A percentile compares a stretch with the other conserved stretches of the same genome.
These are phyloP conservation scores for Aureobasidium leucospermi DNA, from an alignment of 2,329 filamentous ascomycete species.

Conservation along the genomic window DNA sequence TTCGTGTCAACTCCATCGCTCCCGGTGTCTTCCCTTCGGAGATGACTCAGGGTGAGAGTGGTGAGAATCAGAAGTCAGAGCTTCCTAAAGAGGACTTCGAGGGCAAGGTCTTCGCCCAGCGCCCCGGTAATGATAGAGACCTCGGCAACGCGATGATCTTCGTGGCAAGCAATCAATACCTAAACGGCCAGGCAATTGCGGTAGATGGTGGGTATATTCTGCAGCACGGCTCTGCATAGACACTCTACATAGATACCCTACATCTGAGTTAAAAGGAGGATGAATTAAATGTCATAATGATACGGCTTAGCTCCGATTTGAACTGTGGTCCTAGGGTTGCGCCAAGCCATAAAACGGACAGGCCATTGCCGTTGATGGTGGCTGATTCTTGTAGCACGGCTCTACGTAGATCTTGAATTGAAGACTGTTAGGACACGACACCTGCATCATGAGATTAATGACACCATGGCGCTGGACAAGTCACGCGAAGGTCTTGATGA, in stretches of 20 bases:
- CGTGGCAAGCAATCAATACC: no score
- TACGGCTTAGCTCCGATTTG: no score
- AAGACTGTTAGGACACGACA: neutral
- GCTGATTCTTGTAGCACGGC: no score
- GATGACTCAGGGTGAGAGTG: conserved; percentile 48
- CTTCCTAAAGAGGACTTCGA: conserved; percentile 45
- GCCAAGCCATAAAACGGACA: no score
- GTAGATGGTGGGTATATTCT: conserved; percentile 49
- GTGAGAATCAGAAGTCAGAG: conserved; percentile 47
- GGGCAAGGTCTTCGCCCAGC: conserved; percentile 40
- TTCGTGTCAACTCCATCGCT: conserved; percentile 51
- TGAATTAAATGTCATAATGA: no score
- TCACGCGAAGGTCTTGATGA: neutral
- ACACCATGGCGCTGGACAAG: neutral
- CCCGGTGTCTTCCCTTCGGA: conserved; percentile 52
- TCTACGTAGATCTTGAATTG: no score
- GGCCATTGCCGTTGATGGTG: no score
- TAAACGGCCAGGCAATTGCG: no score
- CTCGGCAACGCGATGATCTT: conserved; percentile 53
- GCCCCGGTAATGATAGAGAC: conserved; percentile 52
- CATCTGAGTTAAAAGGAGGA: neutral
- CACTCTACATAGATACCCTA: neutral
- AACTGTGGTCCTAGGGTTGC: no score
- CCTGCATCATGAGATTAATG: neutral
- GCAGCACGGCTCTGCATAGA: conserved; percentile 15